These are phyloP conservation scores for Arachnomyces sp. DNA, from an alignment of 2,329 filamentous ascomycete genomes.

Conservation along the genomic window DNA sequence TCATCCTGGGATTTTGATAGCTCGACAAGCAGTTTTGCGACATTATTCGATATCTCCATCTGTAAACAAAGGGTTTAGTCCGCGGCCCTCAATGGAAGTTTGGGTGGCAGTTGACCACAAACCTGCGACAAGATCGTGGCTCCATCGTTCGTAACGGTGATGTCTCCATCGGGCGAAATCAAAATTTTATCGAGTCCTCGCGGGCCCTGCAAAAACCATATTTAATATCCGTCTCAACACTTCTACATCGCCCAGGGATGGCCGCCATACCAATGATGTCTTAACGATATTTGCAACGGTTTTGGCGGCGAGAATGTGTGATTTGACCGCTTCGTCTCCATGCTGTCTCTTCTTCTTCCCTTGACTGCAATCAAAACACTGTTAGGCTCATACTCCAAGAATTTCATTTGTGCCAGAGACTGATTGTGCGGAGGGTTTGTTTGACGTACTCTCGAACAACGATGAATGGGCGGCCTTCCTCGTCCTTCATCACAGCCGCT, in stretches of 20 bases:
- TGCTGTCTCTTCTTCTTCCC: constrained; percentile 96
- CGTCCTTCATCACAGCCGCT: constrained; percentile 85
- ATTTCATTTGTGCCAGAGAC: constrained; percentile 5
- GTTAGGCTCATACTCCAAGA: constrained; percentile 19
- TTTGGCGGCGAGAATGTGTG: constrained; percentile 91
- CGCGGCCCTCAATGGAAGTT: constrained; percentile 4
- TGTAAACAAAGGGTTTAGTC: constrained; percentile 29
- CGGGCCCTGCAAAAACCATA: constrained; percentile 53
- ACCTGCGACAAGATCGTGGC: constrained; percentile 85
- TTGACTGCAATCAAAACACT: constrained; percentile 53
- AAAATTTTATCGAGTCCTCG: constrained; percentile 98
- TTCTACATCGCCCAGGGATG: constrained; percentile 3
- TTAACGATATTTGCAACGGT: constrained; percentile 97
- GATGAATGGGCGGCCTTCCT: constrained; percentile 94
- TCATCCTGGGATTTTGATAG: constrained; percentile 98
- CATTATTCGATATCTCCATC: constrained; percentile 99
- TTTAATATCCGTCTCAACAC: constrained; percentile 13
- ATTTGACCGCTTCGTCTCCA: constrained; percentile 95
- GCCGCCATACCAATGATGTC: constrained; percentile 64
- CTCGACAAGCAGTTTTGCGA: constrained; percentile 92
- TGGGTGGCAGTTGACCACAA: constrained; percentile 15
- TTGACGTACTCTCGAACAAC: constrained; percentile 84
- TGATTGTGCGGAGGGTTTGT: constrained; percentile 6
- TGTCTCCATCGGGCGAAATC: constrained; percentile 96
- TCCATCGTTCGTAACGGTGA: constrained; percentile 98